Percentiles rank a stretch among this genome's conserved stretches.
phyloP scores from a whole-genome alignment of 2,329 filamentous ascomycete genomes.

The Thielaviopsis punctulata region DNA sequence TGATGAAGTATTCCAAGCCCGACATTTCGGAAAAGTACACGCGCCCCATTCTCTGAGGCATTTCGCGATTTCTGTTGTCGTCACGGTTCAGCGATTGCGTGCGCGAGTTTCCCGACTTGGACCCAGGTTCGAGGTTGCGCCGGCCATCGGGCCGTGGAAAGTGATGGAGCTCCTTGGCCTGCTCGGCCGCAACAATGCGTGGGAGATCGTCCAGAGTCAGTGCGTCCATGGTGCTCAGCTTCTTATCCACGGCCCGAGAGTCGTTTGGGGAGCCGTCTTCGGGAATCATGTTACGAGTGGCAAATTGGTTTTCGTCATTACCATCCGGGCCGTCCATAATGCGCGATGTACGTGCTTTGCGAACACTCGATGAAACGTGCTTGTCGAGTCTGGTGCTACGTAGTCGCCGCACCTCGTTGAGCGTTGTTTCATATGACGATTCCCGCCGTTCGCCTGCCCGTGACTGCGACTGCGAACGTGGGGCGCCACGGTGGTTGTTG shows the following conservation, averaged over 20 bases:
- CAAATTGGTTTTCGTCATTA: conserved; percentile 43
- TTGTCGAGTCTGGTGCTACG: conserved; percentile 89
- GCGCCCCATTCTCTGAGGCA: conserved; percentile 41
- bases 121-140: conserved; percentile 7
- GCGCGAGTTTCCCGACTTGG: conserved; percentile 2
- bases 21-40: conserved; percentile 94
- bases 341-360: conserved; percentile 74
- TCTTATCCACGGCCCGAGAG: conserved; percentile 57
- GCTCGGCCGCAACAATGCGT: conserved; percentile 85
- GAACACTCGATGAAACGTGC: conserved; percentile 81
- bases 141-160: conserved; percentile 41
- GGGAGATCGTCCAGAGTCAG: conserved; percentile 93
- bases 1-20: conserved; percentile 90
- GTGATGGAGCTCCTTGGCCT: conserved; percentile 79
- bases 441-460: conserved; percentile 40
- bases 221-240: conserved; percentile 79
- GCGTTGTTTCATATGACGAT: conserved; percentile 82
- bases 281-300: conserved; percentile 44
- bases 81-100: conserved; percentile 18
- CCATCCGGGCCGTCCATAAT: conserved; percentile 75
- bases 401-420: conserved; percentile 83
- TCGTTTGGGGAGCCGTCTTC: conserved; percentile 58
- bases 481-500: conserved; percentile 27
- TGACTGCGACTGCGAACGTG: conserved; percentile 57
- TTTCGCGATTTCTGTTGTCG: conserved; percentile 32